These are phyloP conservation scores for Sclerotinia nivalis DNA, from an alignment of 2,329 filamentous ascomycete species.

Conservation along the genomic window DNA sequence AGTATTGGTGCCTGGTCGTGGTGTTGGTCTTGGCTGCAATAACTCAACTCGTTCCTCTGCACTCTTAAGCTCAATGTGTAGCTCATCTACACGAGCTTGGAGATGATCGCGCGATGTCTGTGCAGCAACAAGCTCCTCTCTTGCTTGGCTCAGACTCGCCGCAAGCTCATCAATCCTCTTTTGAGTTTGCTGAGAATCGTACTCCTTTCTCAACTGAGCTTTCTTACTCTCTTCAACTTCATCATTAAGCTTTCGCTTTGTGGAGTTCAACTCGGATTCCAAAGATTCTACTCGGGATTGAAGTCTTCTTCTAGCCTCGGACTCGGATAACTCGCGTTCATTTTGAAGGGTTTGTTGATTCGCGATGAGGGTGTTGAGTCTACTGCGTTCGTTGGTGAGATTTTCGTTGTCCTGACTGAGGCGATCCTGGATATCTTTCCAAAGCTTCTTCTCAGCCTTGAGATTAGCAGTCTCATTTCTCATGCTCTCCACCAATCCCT, in stretches of 20 bases:
- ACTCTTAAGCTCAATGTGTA: constrained; percentile 82
- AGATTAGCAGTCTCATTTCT: constrained; percentile 89
- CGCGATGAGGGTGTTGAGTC: constrained; percentile 78
- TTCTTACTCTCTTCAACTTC: constrained; percentile 86
- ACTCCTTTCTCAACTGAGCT: constrained; percentile 79
- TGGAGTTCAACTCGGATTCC: constrained; percentile 74
- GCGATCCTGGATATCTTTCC: constrained; percentile 89
- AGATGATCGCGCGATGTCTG: constrained; percentile 90
- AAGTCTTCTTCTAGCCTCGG: constrained; percentile 77
- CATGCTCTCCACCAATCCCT: constrained; percentile 79
- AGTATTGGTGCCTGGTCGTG: constrained; percentile 52
- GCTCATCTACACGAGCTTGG: constrained; percentile 82
- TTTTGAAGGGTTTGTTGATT: constrained; percentile 89
- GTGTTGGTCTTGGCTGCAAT: constrained; percentile 75
- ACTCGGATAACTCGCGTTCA: constrained; percentile 82
- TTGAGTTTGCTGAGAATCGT: constrained; percentile 82
- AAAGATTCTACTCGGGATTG: constrained; percentile 76
- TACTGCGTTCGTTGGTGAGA: constrained; percentile 78
- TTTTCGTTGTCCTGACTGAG: constrained; percentile 85
- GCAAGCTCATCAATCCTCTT: constrained; percentile 92
- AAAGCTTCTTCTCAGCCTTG: constrained; percentile 91
- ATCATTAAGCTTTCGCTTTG: constrained; percentile 79
- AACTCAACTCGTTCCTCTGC: constrained; percentile 85
- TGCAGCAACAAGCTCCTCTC: constrained; percentile 81
- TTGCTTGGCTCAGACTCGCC: constrained; percentile 72